Evolutionary conservation across 1,139 yeast genomes (phyloP), one percentile per base, ranked within the genome.

Genomic region (Hyphopichia burtonii): DNA sequence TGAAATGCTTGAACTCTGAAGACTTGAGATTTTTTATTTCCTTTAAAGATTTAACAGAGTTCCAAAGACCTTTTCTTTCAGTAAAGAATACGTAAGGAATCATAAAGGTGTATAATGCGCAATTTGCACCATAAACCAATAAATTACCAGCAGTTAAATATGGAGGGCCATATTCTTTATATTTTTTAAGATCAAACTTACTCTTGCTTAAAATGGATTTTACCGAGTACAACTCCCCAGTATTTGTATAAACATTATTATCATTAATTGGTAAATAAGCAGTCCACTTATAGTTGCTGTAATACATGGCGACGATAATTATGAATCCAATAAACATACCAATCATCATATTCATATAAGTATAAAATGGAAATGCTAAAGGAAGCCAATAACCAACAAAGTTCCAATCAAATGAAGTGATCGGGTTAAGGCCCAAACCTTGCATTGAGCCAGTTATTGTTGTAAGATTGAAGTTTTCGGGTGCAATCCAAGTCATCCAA

Each of bases 341-440:
- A 40, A 65, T 45, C 43, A 65, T 67, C 40, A 61, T 67, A 50
- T 69, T 74, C 11, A 58, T 54, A 17, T 65, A 63, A 2, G 82
- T 63, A 54, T 65, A 80, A 47, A 76, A 78, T 25, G 83, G 83
- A 15, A 65, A 48, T 12, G 63, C 48, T 45, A 76, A 55, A 22
- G 74, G 66, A 28, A 44, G 41, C 18, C 48, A 48, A 23, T 34
- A 53, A 41, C 50, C 43, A 42, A 61, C 47, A 28, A 58, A 40
- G 49, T 74, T 74, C 80, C 81, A 78, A 52, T 76, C 84, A 51
- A 80, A 75, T 44, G 77, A 51, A 1, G 82, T 58, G 41, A 76
- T 53, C n/a, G 86, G 87, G 53, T 81, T 80, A 36, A 80, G 48
- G 2, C 86, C 86, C 15, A 81, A 55, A 19, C 87, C 87, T 31